phyloP scores from a whole-genome alignment of 2,329 filamentous ascomycete species.

The Phaeosphaeriaceae sp. region DNA sequence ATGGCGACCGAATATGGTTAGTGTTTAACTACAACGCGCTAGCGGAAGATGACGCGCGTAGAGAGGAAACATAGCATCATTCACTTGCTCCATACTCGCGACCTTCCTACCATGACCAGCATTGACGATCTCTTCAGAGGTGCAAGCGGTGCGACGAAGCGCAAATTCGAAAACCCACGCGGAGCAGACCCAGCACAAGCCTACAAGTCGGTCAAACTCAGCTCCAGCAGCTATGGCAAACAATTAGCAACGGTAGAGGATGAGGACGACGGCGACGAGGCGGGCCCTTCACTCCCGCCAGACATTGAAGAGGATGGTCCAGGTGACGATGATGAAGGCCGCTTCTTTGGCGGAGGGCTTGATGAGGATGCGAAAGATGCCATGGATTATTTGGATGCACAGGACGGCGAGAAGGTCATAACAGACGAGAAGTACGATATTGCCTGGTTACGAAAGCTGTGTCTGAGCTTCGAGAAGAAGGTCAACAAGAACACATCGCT shows the following conservation, averaged over 20 bases:
- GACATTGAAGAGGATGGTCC: conserved; percentile 63
- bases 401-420: conserved; percentile 61
- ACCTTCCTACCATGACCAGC: conserved; percentile 57
- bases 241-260: conserved; percentile 57
- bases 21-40: too few species aligned
- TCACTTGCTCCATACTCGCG: background rate
- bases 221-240: conserved; percentile 57
- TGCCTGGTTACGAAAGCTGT: conserved; percentile 81
- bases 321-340: conserved; percentile 80
- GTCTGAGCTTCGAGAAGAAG: conserved; percentile 84
- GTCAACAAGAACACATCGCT: conserved; percentile 91
- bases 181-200: conserved; percentile 63
- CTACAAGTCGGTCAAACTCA: conserved; percentile 66
- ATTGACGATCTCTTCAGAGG: conserved; percentile 70
- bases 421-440: conserved; percentile 78
- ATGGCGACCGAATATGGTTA: too few species aligned
- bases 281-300: conserved; percentile 61
- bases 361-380: conserved; percentile 80
- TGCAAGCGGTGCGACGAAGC: conserved; percentile 59
- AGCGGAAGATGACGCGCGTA: too few species aligned
- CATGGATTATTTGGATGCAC: conserved; percentile 83
- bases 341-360: conserved; percentile 94
- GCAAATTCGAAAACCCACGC: conserved; percentile 63
- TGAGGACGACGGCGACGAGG: conserved; percentile 52
- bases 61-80: too few species aligned